phyloP scores from a whole-genome alignment of 208 protist genomes.

The Trypanosoma boissoni region DNA sequence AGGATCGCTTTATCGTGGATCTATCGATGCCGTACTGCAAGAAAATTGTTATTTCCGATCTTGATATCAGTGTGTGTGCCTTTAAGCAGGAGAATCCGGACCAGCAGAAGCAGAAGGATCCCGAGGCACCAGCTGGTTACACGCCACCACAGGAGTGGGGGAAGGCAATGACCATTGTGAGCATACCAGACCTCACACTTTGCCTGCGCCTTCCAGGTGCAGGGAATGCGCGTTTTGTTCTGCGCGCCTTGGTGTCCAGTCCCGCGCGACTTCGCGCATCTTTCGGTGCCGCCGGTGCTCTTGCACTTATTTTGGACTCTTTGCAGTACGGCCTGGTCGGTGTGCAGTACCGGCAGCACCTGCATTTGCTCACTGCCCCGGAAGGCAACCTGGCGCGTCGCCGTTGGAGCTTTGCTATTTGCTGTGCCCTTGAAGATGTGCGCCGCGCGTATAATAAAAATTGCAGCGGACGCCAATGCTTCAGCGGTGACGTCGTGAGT shows the following conservation, averaged over 20 bases:
- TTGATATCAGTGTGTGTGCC: slow-evolving; percentile 21
- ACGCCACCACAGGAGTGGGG: slow-evolving; percentile 3
- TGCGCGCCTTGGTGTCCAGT: slow-evolving; percentile 1
- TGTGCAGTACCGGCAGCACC: slow-evolving; percentile 50
- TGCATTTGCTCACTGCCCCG: slow-evolving; percentile 38
- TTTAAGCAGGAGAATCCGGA: slow-evolving; percentile 4
- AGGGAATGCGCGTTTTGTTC: background rate
- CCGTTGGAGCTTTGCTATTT: slow-evolving; percentile 32
- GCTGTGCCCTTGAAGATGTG: slow-evolving; percentile 33
- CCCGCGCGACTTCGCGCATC: slow-evolving; percentile 30
- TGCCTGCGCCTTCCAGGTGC: slow-evolving; percentile 1
- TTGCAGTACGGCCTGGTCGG: slow-evolving; percentile 46
- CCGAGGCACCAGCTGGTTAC: background rate
- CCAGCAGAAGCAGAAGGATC: background rate
- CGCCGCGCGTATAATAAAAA: slow-evolving; percentile 9
- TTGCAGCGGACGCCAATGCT: slow-evolving; percentile 1
- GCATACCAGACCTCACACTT: slow-evolving; percentile 12
- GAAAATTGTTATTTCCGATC: slow-evolving; percentile 9
- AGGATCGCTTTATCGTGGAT: slow-evolving; percentile 41
- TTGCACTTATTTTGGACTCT: slow-evolving; percentile 38
- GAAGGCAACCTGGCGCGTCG: slow-evolving; percentile 2
- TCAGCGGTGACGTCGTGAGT: slow-evolving; percentile 42
- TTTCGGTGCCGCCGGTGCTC: slow-evolving; percentile 51
- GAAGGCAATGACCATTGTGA: slow-evolving; percentile 12
- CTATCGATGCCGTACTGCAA: slow-evolving; percentile 30